Evolutionary conservation across 2,329 filamentous ascomycete species (phyloP).

Genomic region (Aspergillus sclerotialis): DNA sequence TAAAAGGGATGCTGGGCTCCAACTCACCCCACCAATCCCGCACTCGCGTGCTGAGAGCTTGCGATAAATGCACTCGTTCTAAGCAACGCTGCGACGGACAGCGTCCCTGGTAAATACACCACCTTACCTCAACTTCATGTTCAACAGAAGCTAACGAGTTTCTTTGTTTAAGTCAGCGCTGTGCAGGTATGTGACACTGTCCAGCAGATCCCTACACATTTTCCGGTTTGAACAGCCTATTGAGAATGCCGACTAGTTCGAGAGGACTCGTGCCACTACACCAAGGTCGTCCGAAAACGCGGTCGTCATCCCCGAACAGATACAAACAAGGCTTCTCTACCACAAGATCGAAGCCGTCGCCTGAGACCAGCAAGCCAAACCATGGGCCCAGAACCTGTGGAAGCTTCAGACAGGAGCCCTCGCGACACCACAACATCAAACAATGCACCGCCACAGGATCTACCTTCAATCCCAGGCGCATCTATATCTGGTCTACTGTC

Average conservation of each 20-base stretch:
- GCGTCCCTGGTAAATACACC: conserved; percentile 31
- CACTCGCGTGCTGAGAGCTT: conserved; percentile 16
- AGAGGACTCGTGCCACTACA: conserved; percentile 14
- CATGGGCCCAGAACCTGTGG: neutral
- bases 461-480: neutral
- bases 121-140: neutral
- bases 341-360: neutral
- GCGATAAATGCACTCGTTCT: conserved; percentile 34
- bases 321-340: neutral
- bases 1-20: conserved; percentile 1
- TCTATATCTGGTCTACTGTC: neutral
- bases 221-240: neutral
- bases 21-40: conserved; percentile 5
- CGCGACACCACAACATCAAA: neutral
- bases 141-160: conserved; percentile 4
- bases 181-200: conserved; percentile 9
- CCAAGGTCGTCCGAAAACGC: conserved; percentile 15
- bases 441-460: neutral
- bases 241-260: conserved; percentile 7
- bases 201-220: neutral
- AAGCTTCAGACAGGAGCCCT: neutral
- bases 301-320: conserved; percentile 11
- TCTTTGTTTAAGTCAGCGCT: conserved; percentile 10
- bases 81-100: conserved; percentile 40
- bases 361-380: neutral